Base-by-base conservation (phyloP, 176 grass and related monocot species). In the Musa beccarii region DNA sequence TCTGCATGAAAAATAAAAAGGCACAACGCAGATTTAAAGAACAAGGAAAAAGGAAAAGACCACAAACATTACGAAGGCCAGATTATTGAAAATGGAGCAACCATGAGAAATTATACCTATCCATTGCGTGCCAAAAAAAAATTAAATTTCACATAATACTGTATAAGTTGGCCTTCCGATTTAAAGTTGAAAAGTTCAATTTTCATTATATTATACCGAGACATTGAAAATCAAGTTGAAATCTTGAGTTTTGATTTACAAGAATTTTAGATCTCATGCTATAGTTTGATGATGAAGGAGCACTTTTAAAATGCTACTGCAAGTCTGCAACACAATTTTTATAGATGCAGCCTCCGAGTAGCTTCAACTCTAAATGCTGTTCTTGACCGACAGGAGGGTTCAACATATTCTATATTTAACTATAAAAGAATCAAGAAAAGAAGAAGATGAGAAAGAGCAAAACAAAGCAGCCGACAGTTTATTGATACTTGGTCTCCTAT, bases 1-100 rank as follows among this genome's bases (percentile, higher is more conserved):
- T 99, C 90, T 92, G 66, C 81, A 72, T 8, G 64, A 11, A n/a
- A 50, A 54, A 52, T 3, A 52, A 51, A 25, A 14, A 53, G 13
- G 2, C 7, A 14, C n/a, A 7, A 63, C 16, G 8, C 21, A 49
- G 55, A 78, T 23, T 52, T 56, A 10, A 49, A 19, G 19, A 23
- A 62, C 3, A 75, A 29, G 0, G 14, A 8, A 63, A 23, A 68
- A 29, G 51, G 29, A 28, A 24, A 52, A 17, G 10, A 53, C 16
- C 8, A 53, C 12, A 21, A 1, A 12, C 9, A 1, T 51, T 16
- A 71, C 7, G 8, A 67, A 67, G 3, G 12, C 2, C 12, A 1
- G 14, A 11, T 11, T 3, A n/a, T 9, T 66, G 63, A 66, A 66
- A 66, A 11, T 11, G 22, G 24, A 66, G 11, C 22, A 66, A 64